Base-by-base conservation (phyloP, 2,329 filamentous ascomycete genomes). In the Fusarium avenaceum region DNA sequence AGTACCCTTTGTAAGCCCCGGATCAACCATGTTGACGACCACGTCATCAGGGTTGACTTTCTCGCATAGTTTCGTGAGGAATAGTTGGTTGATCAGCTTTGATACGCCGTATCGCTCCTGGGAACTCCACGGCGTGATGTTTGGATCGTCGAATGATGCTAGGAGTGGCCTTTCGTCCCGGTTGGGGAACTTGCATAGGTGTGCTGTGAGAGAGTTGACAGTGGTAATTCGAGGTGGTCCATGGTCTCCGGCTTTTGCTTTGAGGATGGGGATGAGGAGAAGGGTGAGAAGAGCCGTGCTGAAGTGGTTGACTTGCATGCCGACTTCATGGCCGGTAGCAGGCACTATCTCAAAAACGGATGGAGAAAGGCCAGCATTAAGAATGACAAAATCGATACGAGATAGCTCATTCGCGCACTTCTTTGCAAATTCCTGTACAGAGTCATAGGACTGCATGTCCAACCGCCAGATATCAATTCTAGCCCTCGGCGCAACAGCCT, bases 61-160 rank as follows among this genome's bases (percentile, higher is more conserved):
- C 10, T 80, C 75, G 2, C 76, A 73, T n/a, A 82, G 72, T 15
- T 79, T 77, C 19, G 80, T 76, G 7, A 80, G 69, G 45, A 83
- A 80, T 2, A 79, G 56, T 14, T 78, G 76, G 5, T 46, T 59
- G 4, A 79, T 56, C 6, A 80, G 38, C 48, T 80, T 80, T 3
- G 75, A 76, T 3, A 58, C 63, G 6, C 63, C 58, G 42, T 80
- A 80, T 47, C 69, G 65, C 45, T 77, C 72, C 2, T 52, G 7
- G 0, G 57, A 22, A 53, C 71, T 58, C 57, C 66, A 79, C 1
- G 63, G 60, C 4, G 56, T 67, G 32, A 66, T 71, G 2, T 54
- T 24, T 0, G 70, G 65, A 17, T 75, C 53, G 42, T 77, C 69
- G 40, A 79, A 77, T 0, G 75, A 73, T 7, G 64, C 14, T 3